Percentiles rank a stretch among this genome's conserved stretches.
Evolutionary conservation across 352 stramenopile species (phyloP).

Genomic region (Globisporangium ultimum): DNA sequence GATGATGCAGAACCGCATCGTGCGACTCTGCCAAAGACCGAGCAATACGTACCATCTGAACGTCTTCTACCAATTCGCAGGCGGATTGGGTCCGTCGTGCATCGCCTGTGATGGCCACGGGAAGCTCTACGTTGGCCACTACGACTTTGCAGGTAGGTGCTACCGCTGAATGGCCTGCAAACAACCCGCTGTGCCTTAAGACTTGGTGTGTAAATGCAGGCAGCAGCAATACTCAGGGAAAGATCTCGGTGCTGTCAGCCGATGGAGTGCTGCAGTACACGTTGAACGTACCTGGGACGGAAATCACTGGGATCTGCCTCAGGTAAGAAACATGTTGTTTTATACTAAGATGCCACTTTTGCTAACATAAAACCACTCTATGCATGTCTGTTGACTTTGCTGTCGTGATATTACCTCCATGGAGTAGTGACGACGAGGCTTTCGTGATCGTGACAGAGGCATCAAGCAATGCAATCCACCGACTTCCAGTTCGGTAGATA

Average conservation of each 20-base stretch:
- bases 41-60: conserved; percentile 66
- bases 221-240: conserved; percentile 32
- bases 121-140: conserved; percentile 77
- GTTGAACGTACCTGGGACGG: conserved; percentile 49
- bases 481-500: conserved; percentile 29
- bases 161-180: too few relatives aligned
- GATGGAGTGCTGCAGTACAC: conserved; percentile 48
- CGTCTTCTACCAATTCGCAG: conserved; percentile 83
- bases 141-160: conserved; percentile 67
- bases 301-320: conserved; percentile 77
- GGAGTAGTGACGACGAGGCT: conserved; percentile 40
- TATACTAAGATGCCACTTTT: too few relatives aligned
- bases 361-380: too few relatives aligned
- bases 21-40: conserved; percentile 65
- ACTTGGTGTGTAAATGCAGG: conserved; percentile 13
- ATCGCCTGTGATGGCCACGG: conserved; percentile 59
- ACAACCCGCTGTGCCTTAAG: too few relatives aligned
- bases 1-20: conserved; percentile 77
- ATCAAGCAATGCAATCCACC: conserved; percentile 69
- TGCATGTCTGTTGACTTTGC: not conserved
- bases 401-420: not conserved
- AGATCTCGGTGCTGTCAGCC: conserved; percentile 60
- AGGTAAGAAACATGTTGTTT: conserved; percentile 28
- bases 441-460: conserved; percentile 75
- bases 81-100: conserved; percentile 74